Base-by-base conservation (phyloP, 331 rosid genomes). In the Malus hybrid region DNA sequence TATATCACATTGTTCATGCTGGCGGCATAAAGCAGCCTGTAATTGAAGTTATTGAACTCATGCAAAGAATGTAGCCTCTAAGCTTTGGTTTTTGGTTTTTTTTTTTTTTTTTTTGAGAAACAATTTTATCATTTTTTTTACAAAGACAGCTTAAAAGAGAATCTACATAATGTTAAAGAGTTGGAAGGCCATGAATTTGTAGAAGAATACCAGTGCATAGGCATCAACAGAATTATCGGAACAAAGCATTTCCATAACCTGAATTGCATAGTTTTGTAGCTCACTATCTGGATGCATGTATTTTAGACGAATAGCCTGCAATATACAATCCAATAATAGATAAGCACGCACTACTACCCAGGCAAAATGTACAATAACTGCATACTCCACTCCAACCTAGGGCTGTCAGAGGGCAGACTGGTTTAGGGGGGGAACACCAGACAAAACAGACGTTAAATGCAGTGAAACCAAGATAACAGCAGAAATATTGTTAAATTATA, bases 241-340 rank as follows among this genome's bases (percentile, higher is more conserved):
- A 39, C 79, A 77, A 75, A 95, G 97, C 91, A 92, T 85, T 72
- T 92, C 97, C 85, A 95, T 83, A 72, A 92, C 91, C 84, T 88
- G 96, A 82, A 88, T 56, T n/a, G 89, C 92, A 65, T 78, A 92
- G 84, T 80, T 84, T 86, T 85, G 97, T 44, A 95, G 97, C 87
- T 91, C 97, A 71, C 86, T 85, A 68, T 95, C 99, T 46, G 99
- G 97, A 81, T 84, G 97, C 79, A 81, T 79, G 84, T 95, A 95
- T 76, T 89, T 90, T 28, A 86, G 82, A 63, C 88, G 99, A 79
- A 95, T 86, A 53, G 92, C 93, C 99, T 95, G 90, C 83, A 89
- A 79, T 50, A 74, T 58, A 65, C 14, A 66, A 84, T 72, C 39
- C 65, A 60, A 70, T 34, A 22, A 30, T 7, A 13, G 18, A 73